These are phyloP conservation scores for Psidium guajava DNA, from an alignment of 345 rosid genomes.

Conservation along the genomic window DNA sequence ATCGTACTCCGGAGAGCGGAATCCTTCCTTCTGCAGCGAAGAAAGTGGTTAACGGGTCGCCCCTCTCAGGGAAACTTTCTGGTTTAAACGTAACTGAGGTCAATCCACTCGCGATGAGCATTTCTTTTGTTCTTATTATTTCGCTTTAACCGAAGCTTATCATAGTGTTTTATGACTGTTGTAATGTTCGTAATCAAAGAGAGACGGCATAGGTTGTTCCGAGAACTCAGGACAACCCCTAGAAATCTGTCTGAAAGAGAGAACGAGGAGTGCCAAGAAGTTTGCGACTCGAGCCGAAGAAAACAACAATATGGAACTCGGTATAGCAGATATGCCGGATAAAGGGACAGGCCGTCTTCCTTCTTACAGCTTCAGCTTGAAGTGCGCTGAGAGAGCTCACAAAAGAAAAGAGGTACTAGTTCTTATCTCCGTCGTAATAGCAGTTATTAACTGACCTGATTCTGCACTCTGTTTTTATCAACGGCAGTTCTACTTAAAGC, in stretches of 20 bases:
- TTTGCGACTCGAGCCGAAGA: not conserved
- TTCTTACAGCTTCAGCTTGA: slow-evolving; percentile 25
- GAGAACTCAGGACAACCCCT: not conserved
- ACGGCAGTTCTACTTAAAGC: slow-evolving; percentile 22
- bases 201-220: not conserved
- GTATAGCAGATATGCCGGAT: not conserved
- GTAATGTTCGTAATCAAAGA: not conserved
- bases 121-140: not conserved
- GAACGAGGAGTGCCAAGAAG: not conserved
- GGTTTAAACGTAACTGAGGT: not conserved
- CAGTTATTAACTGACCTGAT: not conserved
- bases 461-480: not conserved
- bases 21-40: not conserved
- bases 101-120: not conserved
- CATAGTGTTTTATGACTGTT: not conserved
- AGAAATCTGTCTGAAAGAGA: not conserved
- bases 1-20: not conserved
- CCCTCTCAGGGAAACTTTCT: not conserved
- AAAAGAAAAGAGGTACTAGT: slow-evolving; percentile 26
- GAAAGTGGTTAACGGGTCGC: not conserved
- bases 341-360: slow-evolving; percentile 19
- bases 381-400: slow-evolving; percentile 34
- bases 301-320: not conserved
- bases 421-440: not conserved
- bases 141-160: not conserved